Conservation (phyloP, 345 rosid genomes). For the Raphanus raphanistrum region DNA sequence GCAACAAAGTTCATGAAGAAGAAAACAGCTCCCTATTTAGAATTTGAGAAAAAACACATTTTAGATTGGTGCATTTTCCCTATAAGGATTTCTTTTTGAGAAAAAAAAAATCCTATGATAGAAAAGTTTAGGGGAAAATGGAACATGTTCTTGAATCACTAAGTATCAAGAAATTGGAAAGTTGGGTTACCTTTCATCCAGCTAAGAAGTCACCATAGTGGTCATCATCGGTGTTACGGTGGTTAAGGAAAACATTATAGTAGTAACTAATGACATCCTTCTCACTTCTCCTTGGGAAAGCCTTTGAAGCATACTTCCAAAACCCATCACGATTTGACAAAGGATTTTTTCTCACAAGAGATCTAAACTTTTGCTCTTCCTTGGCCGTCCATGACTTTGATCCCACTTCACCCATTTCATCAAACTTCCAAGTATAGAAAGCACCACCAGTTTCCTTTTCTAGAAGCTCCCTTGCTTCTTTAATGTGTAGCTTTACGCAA, state of each 20-base stretch:
- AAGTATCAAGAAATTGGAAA: slow-evolving; percentile 20
- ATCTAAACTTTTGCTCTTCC: background rate
- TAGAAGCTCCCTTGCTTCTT: background rate
- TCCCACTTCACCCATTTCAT: background rate
- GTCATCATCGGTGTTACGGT: background rate
- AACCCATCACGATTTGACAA: background rate
- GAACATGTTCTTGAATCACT: slow-evolving; percentile 31
- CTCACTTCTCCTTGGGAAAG: background rate
- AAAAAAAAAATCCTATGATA: slow-evolving; percentile 9
- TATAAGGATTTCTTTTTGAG: slow-evolving; percentile 6
- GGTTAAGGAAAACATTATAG: background rate
- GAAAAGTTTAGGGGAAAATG: background rate
- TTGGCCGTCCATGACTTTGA: background rate
- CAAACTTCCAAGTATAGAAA: slow-evolving; percentile 1
- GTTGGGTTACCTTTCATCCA: slow-evolving; percentile 18
- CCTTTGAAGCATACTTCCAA: background rate
- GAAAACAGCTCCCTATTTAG: background rate
- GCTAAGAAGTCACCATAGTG: background rate
- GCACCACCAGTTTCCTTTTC: background rate
- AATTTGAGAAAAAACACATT: background rate
- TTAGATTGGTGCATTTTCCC: slow-evolving; percentile 16
- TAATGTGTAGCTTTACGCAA: background rate
- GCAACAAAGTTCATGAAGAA: background rate
- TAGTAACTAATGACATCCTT: background rate
- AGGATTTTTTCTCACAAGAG: background rate